Percentiles rank a stretch among this genome's conserved stretches.
Conservation (phyloP, 1,284 basidiomycete genomes). For the Puccinia triticina region DNA sequence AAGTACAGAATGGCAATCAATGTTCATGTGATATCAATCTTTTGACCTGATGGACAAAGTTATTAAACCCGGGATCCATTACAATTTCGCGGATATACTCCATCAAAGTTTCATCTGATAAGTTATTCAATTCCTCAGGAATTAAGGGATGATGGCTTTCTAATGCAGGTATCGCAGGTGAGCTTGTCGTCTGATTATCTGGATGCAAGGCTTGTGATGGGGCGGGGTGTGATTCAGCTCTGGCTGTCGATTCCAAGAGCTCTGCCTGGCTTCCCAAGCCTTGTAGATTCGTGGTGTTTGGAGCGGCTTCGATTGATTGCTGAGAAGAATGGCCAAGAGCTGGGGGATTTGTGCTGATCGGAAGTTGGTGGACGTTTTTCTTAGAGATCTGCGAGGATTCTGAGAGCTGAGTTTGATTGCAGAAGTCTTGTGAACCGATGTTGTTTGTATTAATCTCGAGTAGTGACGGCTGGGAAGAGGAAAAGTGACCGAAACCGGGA, state of each 20-base stretch:
- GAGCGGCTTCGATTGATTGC: not conserved
- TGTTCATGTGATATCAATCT: not conserved
- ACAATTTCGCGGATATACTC: slow-evolving; percentile 9
- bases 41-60: slow-evolving; percentile 18
- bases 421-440: not conserved
- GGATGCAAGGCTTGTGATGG: not conserved
- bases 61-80: slow-evolving; percentile 15
- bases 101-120: slow-evolving; percentile 34
- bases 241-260: not conserved
- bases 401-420: not conserved
- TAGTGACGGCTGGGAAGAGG: not conserved
- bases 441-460: not conserved
- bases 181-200: not conserved
- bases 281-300: not conserved
- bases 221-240: too few relatives aligned
- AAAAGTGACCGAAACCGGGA: not conserved
- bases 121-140: not conserved
- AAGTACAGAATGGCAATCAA: not conserved
- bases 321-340: not conserved
- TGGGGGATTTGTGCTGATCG: not conserved
- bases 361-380: not conserved
- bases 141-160: not conserved
- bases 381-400: not conserved
- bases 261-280: not conserved
- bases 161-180: not conserved